A percentile compares a stretch with the other conserved stretches of the same genome.
Evolutionary conservation across 805 yeast genomes (phyloP).

Genomic region (Hanseniaspora pseudoguilliermondii): DNA sequence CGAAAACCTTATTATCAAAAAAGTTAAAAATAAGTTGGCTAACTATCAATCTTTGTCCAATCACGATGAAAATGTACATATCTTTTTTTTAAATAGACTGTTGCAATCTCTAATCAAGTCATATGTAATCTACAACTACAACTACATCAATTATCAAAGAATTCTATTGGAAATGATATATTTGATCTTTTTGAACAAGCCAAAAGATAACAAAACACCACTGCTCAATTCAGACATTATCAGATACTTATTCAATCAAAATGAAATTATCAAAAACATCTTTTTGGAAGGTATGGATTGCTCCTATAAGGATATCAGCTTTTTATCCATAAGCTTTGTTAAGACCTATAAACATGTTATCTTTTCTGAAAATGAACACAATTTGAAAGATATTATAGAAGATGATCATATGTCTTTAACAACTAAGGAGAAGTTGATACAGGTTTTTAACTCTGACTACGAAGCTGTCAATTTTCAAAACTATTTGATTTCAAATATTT

Average conservation of each 20-base stretch:
- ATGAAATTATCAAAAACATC: background rate
- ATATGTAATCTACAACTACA: background rate
- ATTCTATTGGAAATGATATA: conserved; percentile 1
- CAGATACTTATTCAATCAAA: background rate
- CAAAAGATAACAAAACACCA: background rate
- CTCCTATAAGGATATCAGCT: background rate
- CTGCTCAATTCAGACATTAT: background rate
- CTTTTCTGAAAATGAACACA: background rate
- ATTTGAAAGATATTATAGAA: background rate
- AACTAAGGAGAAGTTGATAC: background rate
- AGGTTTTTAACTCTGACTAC: background rate
- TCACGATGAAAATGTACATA: background rate
- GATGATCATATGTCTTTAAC: background rate
- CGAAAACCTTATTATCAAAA: background rate
- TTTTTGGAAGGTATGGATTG: background rate
- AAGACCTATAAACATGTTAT: background rate
- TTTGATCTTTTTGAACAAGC: background rate
- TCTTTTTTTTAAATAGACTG: background rate
- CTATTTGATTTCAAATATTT: background rate
- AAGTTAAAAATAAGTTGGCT: background rate
- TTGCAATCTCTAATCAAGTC: background rate
- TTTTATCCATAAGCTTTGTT: background rate
- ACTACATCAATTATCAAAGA: conserved; percentile 1
- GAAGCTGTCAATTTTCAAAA: background rate
- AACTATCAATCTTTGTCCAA: background rate